Percentiles rank a stretch among this genome's conserved stretches.
Evolutionary conservation across 163 green algal genomes (phyloP).

Genomic region (Chlorella variabilis): DNA sequence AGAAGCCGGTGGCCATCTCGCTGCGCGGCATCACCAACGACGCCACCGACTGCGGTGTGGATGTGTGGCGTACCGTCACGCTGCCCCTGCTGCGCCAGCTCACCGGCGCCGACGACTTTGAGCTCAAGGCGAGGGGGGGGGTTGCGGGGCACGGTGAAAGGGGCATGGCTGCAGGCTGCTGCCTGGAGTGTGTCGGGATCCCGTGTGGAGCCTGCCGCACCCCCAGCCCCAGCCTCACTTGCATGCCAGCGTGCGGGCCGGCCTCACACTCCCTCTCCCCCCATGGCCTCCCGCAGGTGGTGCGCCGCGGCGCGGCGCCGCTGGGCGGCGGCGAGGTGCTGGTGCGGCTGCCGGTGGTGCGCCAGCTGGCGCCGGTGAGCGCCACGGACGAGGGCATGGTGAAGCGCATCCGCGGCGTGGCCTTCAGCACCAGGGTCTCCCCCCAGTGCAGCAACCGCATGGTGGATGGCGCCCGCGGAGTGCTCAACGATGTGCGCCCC

Average conservation of each 20-base stretch:
- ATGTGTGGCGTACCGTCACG: conserved; percentile 90
- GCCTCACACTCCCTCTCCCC: background rate
- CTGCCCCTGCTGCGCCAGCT: conserved; percentile 87
- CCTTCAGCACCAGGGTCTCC: conserved; percentile 87
- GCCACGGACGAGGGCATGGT: conserved; percentile 93
- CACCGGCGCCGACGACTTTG: conserved; percentile 74
- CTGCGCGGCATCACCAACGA: conserved; percentile 95
- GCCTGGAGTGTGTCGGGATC: too few relatives aligned
- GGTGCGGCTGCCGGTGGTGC: conserved; percentile 76
- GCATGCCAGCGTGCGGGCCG: too few relatives aligned
- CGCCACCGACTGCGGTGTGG: conserved; percentile 81
- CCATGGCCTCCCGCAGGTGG: background rate
- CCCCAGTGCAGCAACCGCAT: conserved; percentile 63
- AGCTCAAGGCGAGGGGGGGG: conserved; percentile 66
- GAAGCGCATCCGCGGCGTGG: conserved; percentile 94
- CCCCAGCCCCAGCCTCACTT: too few relatives aligned
- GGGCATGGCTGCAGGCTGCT: background rate
- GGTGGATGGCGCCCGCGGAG: conserved; percentile 75
- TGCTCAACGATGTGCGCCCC: conserved; percentile 57
- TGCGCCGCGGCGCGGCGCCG: conserved; percentile 64
- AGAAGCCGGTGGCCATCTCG: conserved; percentile 91
- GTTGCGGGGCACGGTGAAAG: background rate
- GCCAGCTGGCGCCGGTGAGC: conserved; percentile 65
- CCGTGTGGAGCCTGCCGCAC: too few relatives aligned
- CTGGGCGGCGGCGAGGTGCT: conserved; percentile 84